Evolutionary conservation across 768 basidiomycete species (phyloP), one percentile per base, ranked within the genome.

Genomic region (Vararia minispora): DNA sequence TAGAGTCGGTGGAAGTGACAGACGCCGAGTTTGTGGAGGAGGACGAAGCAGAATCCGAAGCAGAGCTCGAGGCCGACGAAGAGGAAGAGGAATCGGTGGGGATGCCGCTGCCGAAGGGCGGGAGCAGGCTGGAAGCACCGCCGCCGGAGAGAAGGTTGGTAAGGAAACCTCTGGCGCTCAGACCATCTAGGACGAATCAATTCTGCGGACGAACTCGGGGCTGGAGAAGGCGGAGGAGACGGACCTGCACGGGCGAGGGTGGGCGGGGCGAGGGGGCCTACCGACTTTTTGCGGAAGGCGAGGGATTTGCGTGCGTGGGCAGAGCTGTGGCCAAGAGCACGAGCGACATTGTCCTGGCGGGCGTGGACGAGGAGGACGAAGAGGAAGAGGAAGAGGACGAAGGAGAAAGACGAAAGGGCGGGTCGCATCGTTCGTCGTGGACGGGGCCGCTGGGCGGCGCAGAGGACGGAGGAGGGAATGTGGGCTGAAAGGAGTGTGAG

Each of bases 381-480:
- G 31, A 41, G 13, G 35, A 34, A 20, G 25, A 36, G 5, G 7
- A 42, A 40, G 11, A 30, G 28, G 28, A 41, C 2, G 25, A 28
- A 38, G 27, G 11, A 18, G 6, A 17, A 13, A 23, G 23, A 28
- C 21, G 29, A 28, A 41, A 47, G 39, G 17, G 28, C 18, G 3
- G 13, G 14, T n/a, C n/a, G n/a, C n/a, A n/a, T n/a, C n/a, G n/a
- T n/a, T n/a, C n/a, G n/a, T n/a, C n/a, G n/a, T n/a, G n/a, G n/a
- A n/a, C n/a, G n/a, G n/a, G n/a, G n/a, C 14, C 21, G 7, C 6
- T 10, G 8, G 20, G 10, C 13, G 22, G n/a, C n/a, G n/a, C n/a
- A 22, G 37, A n/a, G 21, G 14, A 34, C 5, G 20, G 14, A 14
- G 12, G 44, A 46, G 46, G 11, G 42, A 47, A 35, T 41, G 42